Evolutionary conservation across 805 yeast genomes (phyloP).

Genomic region (Debaryomyces castellii): DNA sequence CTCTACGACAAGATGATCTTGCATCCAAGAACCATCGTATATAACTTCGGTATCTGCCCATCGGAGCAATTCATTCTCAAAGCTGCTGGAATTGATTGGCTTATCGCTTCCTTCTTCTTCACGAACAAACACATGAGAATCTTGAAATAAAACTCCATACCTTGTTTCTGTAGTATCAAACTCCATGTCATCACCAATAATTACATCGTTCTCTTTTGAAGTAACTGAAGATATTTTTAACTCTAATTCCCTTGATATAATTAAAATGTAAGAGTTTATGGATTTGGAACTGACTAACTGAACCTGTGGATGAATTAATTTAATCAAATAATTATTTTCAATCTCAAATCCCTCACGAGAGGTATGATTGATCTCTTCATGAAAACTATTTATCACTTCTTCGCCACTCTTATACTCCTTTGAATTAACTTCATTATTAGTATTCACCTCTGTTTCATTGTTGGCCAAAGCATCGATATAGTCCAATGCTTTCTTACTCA

Average conservation of each 20-base stretch:
- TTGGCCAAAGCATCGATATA: conserved; percentile 29
- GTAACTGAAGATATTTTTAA: conserved; percentile 48
- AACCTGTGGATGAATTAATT: conserved; percentile 77
- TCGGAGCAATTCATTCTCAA: conserved; percentile 57
- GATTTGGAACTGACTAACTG: conserved; percentile 56
- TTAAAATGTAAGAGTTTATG: conserved; percentile 46
- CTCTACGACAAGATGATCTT: conserved; percentile 33
- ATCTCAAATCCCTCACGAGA: conserved; percentile 39
- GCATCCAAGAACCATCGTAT: conserved; percentile 42
- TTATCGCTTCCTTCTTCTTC: conserved; percentile 33
- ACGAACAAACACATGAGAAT: conserved; percentile 55
- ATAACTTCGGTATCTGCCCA: conserved; percentile 77
- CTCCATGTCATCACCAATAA: conserved; percentile 30
- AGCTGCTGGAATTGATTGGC: conserved; percentile 46
- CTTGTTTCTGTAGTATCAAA: conserved; percentile 52
- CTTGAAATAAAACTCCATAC: conserved; percentile 54
- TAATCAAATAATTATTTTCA: conserved; percentile 60
- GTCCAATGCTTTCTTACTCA: conserved; percentile 50
- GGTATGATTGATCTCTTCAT: conserved; percentile 48
- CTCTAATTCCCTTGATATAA: conserved; percentile 61
- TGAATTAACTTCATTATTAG: conserved; percentile 16
- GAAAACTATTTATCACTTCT: conserved; percentile 47
- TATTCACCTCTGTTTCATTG: conserved; percentile 16
- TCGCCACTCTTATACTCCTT: conserved; percentile 21
- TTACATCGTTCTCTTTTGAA: conserved; percentile 39